Base-by-base conservation (phyloP, 441 rosid species). In the Aquilaria agallochum region DNA sequence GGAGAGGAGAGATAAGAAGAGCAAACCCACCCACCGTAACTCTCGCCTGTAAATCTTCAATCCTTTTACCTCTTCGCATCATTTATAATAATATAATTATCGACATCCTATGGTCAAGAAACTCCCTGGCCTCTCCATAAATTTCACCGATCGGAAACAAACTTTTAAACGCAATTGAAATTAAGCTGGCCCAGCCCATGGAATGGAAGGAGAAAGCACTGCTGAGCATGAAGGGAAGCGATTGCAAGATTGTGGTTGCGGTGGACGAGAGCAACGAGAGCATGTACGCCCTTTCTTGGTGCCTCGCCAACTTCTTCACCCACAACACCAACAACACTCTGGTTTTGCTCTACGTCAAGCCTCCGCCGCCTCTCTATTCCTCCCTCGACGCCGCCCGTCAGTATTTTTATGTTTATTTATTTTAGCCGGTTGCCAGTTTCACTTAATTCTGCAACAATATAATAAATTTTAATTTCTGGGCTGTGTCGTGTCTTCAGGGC, bases 231-330 rank as follows among this genome's bases (percentile, higher is more conserved):
- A 73, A 62, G 66, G 77, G 13, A 53, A 71, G 54, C 58, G 74
- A 55, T 32, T 66, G 73, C 54, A 89, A 76, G 63, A 73, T 89
- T 12, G 86, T 83, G 69, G 93, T 89, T 59, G 96, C 93, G 12
- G 88, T 89, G 42, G 96, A 92, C 47, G 93, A 92, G 79, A 87
- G 95, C 20, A 74, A 78, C 63, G 98, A 85, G 78, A 92, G 98
- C 77, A 92, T 87, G 96, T 63, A 77, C 57, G 98, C 98, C 33
- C 96, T 92, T 14, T 79, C 91, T 11, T 89, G 98, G 95, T 87
- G 93, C 70, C 82, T 89, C 63, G 44, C 12, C 15, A 84, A 85
- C 65, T 79, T 89, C 12, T 70, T 81, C 61, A 54, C 83, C n/a
- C 66, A 65, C 31, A 65, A 65, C 46, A 60, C 84, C 5, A 65